Percentiles rank a stretch among this genome's conserved stretches.
Evolutionary conservation across 768 basidiomycete species (phyloP).

Genomic region (Cystobasidium onofrii): DNA sequence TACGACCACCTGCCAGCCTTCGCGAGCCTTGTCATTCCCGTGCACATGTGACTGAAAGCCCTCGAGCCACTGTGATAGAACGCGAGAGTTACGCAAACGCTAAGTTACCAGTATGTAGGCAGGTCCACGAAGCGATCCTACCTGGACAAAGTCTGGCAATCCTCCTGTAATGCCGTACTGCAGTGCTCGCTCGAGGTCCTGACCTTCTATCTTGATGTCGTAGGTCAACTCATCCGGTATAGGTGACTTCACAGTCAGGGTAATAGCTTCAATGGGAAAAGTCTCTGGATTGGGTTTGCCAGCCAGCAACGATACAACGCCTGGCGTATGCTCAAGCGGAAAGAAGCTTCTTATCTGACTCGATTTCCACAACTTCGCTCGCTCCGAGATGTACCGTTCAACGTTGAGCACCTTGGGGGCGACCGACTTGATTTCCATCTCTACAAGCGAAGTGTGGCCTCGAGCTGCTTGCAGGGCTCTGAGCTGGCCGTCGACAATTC

Average conservation of each 20-base stretch:
- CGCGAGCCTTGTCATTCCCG: slow-evolving; percentile 49
- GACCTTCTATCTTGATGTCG: slow-evolving; percentile 48
- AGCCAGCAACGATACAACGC: slow-evolving; percentile 67
- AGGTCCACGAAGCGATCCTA: background rate
- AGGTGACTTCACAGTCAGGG: slow-evolving; percentile 47
- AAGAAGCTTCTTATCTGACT: slow-evolving; percentile 54
- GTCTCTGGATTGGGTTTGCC: slow-evolving; percentile 82
- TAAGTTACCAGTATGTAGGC: too few species aligned
- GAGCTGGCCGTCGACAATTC: too few species aligned
- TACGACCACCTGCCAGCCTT: slow-evolving; percentile 68
- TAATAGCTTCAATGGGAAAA: slow-evolving; percentile 80
- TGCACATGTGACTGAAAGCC: slow-evolving; percentile 66
- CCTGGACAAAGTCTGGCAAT: slow-evolving; percentile 52
- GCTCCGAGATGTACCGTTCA: background rate
- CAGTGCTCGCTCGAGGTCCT: slow-evolving; percentile 59
- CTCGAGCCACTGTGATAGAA: slow-evolving; percentile 52
- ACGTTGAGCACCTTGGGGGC: background rate
- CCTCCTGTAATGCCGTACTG: slow-evolving; percentile 73
- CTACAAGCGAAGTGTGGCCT: background rate
- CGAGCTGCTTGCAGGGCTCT: too few species aligned
- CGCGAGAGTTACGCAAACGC: background rate
- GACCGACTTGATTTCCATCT: background rate
- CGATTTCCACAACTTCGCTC: slow-evolving; percentile 33
- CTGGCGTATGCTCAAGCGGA: slow-evolving; percentile 57
- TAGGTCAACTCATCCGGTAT: slow-evolving; percentile 46